phyloP scores from a whole-genome alignment of 306 rosid genomes.

The Macrotyloma uniflorum region DNA sequence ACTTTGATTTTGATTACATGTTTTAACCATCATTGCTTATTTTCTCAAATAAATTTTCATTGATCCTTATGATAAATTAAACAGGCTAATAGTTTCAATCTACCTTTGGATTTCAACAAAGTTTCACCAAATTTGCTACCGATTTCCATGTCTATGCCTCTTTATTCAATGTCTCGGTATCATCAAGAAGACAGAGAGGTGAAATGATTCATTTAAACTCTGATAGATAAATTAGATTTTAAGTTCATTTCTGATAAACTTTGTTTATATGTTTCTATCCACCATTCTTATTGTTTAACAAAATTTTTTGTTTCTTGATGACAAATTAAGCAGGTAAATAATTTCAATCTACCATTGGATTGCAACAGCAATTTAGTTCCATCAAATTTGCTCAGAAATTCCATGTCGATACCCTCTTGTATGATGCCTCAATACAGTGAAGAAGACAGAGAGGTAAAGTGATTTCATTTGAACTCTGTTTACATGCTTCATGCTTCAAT shows the following conservation, averaged over 20 bases:
- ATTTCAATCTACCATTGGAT: not conserved
- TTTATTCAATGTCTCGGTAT: not conserved
- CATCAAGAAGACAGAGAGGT: not conserved
- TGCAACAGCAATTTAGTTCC: not conserved
- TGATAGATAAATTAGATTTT: too few species aligned
- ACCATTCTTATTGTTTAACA: not conserved
- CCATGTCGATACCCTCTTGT: not conserved
- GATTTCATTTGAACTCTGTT: not conserved
- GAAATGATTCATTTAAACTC: not conserved
- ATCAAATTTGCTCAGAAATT: not conserved
- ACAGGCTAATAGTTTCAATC: not conserved
- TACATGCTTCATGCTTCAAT: not conserved
- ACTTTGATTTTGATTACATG: not conserved
- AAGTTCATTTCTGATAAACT: too few species aligned
- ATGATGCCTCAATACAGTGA: not conserved
- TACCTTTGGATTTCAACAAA: constrained; percentile 4
- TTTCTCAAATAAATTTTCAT: not conserved
- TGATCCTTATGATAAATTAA: not conserved
- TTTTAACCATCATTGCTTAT: not conserved
- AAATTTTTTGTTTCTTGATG: too few species aligned
- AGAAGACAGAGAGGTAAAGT: not conserved
- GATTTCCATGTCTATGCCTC: not conserved
- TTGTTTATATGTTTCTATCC: not conserved
- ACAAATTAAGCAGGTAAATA: not conserved
- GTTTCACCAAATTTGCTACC: not conserved